phyloP scores from a whole-genome alignment of 2,329 filamentous ascomycete genomes.

The Sclerotinia spermophila region DNA sequence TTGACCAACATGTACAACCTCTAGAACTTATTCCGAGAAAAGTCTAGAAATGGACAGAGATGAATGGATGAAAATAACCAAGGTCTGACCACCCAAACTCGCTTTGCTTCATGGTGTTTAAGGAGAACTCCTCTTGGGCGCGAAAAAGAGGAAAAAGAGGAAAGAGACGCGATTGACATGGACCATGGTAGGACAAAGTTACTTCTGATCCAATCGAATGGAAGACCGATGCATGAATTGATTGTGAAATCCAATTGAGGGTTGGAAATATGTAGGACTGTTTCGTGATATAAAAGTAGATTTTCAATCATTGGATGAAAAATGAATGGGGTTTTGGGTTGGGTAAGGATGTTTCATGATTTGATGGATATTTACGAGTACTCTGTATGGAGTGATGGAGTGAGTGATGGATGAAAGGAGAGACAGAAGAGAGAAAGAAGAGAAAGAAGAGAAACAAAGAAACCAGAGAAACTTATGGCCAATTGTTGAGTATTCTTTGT shows the following conservation, averaged over 20 bases:
- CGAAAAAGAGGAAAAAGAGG: conserved; percentile 18
- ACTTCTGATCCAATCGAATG: not conserved
- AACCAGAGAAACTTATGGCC: not conserved
- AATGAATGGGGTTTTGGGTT: too few species aligned
- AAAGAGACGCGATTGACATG: conserved; percentile 17
- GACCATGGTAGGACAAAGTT: conserved; percentile 17
- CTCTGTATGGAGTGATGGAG: not conserved
- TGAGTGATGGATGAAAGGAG: not conserved
- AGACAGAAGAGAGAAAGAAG: not conserved
- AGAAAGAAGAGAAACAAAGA: too few species aligned
- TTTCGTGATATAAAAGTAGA: conserved; percentile 25
- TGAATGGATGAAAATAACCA: conserved; percentile 26
- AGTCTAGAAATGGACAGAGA: conserved; percentile 21
- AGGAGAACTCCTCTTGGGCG: conserved; percentile 13
- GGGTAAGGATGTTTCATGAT: conserved; percentile 27
- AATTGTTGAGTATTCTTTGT: not conserved
- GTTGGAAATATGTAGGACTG: conserved; percentile 19
- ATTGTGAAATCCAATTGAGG: not conserved
- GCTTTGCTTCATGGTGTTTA: conserved; percentile 12
- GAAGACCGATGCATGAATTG: conserved; percentile 1
- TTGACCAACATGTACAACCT: not conserved
- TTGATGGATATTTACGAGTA: too few species aligned
- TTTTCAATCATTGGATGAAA: conserved; percentile 29
- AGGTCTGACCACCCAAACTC: conserved; percentile 14
- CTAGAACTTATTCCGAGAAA: not conserved